Conservation (phyloP, 2,329 filamentous ascomycete genomes). For the Colletotrichum graminicola region DNA sequence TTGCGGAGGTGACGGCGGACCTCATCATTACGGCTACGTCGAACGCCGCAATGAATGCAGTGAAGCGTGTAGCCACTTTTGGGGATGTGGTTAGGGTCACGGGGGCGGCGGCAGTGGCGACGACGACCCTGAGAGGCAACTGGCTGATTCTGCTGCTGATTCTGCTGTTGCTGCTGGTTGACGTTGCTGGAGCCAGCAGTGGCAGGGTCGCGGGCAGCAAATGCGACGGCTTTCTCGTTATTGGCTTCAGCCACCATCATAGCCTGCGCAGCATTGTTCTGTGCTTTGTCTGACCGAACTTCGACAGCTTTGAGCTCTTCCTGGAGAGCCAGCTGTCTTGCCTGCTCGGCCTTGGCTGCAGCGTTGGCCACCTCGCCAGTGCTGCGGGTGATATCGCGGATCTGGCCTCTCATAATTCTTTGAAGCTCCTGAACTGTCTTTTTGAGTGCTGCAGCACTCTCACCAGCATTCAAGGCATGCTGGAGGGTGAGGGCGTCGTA, state of each 20-base stretch:
- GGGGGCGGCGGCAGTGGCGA: neutral
- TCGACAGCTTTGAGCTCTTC: neutral
- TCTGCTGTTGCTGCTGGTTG: neutral
- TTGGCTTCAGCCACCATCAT: neutral
- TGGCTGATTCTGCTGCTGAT: neutral
- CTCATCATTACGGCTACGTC: neutral
- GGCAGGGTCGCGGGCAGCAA: neutral
- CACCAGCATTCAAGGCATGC: neutral
- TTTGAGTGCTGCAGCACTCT: neutral
- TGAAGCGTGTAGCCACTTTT: neutral
- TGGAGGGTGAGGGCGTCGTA: neutral
- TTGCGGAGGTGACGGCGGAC: neutral
- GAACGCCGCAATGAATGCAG: neutral
- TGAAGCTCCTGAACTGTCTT: neutral
- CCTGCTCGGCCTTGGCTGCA: neutral
- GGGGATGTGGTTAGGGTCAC: neutral
- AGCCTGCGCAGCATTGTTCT: neutral
- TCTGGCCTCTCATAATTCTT: neutral
- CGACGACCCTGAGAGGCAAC: neutral
- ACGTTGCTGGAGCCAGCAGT: neutral
- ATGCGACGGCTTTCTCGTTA: neutral
- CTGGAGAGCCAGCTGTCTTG: neutral
- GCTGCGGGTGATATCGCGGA: neutral
- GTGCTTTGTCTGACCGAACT: fast-evolving
- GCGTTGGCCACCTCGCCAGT: neutral